phyloP scores from a whole-genome alignment of 129 eudicot genomes.

The Pseudognaphalium luteoalbum region DNA sequence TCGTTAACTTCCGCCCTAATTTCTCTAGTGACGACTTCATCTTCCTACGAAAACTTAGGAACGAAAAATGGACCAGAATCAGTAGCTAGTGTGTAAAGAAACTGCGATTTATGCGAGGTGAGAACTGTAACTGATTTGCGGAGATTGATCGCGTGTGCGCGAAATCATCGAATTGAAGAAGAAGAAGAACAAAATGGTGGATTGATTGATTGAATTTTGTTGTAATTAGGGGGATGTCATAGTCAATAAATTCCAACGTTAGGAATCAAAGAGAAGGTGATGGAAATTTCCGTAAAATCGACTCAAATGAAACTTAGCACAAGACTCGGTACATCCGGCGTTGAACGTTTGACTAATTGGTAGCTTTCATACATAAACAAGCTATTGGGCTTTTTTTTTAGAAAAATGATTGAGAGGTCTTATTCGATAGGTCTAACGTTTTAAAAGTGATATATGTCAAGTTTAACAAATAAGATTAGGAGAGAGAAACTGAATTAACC shows the following conservation, averaged over 20 bases:
- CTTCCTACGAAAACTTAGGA: neutral
- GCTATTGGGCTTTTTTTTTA: neutral
- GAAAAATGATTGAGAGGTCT: too few species aligned
- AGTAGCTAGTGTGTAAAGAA: neutral
- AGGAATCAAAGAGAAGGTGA: slow-evolving; percentile 34
- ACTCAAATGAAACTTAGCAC: slow-evolving; percentile 22
- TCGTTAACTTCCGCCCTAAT: slow-evolving; percentile 62
- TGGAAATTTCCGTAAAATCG: slow-evolving; percentile 37
- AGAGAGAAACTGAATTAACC: too few species aligned
- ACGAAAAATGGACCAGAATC: neutral
- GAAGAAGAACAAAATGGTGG: neutral
- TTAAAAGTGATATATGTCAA: too few species aligned
- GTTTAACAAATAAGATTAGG: too few species aligned
- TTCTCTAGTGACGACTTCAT: slow-evolving; percentile 80
- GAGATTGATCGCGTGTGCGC: slow-evolving; percentile 16
- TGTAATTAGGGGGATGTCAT: slow-evolving; percentile 14
- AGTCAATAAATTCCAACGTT: slow-evolving; percentile 36
- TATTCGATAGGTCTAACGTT: too few species aligned
- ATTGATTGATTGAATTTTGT: slow-evolving; percentile 3
- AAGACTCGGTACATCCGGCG: slow-evolving; percentile 35
- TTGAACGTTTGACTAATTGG: slow-evolving; percentile 35
- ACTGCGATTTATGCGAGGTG: neutral
- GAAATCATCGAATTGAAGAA: slow-evolving; percentile 21
- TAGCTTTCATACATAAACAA: slow-evolving; percentile 20
- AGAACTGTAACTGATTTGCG: slow-evolving; percentile 2